phyloP scores from a whole-genome alignment of 495 filamentous ascomycete genomes.

The Aspergillus olivimuriae region DNA sequence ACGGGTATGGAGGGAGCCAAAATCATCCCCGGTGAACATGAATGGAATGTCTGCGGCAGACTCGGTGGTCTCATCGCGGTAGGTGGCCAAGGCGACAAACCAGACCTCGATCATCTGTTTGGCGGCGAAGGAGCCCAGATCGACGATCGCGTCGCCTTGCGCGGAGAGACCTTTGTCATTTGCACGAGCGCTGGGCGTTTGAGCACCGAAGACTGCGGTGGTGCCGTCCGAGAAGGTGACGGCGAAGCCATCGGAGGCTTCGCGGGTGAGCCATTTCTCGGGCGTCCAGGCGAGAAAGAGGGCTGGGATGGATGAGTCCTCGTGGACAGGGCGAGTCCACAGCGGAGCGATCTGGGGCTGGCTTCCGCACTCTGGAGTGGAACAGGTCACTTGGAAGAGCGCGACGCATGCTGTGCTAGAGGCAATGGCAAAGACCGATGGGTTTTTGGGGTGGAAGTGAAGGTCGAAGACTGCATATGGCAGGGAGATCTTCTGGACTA shows the following conservation, averaged over 20 bases:
- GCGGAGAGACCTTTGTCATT: background rate
- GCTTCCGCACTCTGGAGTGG: conserved; percentile 7
- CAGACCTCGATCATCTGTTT: conserved; percentile 39
- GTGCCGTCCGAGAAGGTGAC: conserved; percentile 63
- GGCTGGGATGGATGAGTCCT: conserved; percentile 53
- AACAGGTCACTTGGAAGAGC: conserved; percentile 45
- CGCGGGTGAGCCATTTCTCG: conserved; percentile 25
- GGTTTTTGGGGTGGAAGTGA: conserved; percentile 62
- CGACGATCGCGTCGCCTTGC: conserved; percentile 12
- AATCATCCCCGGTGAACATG: conserved; percentile 36
- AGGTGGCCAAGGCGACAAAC: conserved; percentile 35
- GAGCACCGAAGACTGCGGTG: conserved; percentile 42
- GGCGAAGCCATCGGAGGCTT: conserved; percentile 44
- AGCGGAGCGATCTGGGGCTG: conserved; percentile 29
- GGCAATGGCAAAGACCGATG: conserved; percentile 57
- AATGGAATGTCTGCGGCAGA: conserved; percentile 17
- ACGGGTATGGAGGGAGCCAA: conserved; percentile 27
- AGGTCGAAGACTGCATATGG: conserved; percentile 78
- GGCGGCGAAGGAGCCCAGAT: conserved; percentile 26
- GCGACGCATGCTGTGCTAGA: conserved; percentile 64
- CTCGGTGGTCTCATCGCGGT: background rate
- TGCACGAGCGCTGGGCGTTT: background rate
- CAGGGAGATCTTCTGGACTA: conserved; percentile 42
- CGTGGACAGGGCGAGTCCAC: conserved; percentile 32
- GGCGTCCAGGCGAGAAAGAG: conserved; percentile 71